Conservation (phyloP, 176 grass and related monocot genomes). For the Carex cristatella region DNA sequence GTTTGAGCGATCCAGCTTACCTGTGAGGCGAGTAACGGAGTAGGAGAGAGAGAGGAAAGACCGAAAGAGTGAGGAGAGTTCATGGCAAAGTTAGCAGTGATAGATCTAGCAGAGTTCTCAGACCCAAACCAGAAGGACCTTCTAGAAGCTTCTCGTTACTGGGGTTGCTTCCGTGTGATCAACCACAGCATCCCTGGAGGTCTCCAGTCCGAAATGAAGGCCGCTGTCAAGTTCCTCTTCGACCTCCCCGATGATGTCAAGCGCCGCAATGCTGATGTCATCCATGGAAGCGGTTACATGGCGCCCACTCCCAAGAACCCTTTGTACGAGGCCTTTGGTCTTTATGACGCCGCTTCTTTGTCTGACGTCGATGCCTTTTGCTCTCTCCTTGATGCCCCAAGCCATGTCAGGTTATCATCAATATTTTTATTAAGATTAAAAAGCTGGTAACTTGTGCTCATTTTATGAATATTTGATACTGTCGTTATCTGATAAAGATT, state of each 20-base stretch:
- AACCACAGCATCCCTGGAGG: conserved; percentile 40
- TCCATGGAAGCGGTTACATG: conserved; percentile 63
- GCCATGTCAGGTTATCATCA: conserved; percentile 30
- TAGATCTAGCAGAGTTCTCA: neutral
- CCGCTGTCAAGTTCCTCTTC: conserved; percentile 56
- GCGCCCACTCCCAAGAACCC: conserved; percentile 46
- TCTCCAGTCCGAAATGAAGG: conserved; percentile 76
- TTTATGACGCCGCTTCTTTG: conserved; percentile 38
- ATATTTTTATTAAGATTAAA: neutral
- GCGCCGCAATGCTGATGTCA: conserved; percentile 49
- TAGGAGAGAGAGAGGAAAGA: neutral
- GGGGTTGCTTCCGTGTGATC: conserved; percentile 47
- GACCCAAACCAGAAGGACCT: neutral
- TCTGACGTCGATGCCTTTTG: conserved; percentile 68
- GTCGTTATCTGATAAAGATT: neutral
- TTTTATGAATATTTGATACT: neutral
- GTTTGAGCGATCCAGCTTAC: neutral
- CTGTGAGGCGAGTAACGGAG: neutral
- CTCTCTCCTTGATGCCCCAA: conserved; percentile 45
- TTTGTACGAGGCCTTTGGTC: conserved; percentile 69
- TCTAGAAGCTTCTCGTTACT: neutral
- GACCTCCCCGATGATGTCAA: conserved; percentile 71
- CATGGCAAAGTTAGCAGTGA: conserved; percentile 16
- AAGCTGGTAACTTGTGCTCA: neutral
- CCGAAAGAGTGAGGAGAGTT: neutral